phyloP scores from a whole-genome alignment of 2,329 filamentous ascomycete species.

The Microsporum canis region DNA sequence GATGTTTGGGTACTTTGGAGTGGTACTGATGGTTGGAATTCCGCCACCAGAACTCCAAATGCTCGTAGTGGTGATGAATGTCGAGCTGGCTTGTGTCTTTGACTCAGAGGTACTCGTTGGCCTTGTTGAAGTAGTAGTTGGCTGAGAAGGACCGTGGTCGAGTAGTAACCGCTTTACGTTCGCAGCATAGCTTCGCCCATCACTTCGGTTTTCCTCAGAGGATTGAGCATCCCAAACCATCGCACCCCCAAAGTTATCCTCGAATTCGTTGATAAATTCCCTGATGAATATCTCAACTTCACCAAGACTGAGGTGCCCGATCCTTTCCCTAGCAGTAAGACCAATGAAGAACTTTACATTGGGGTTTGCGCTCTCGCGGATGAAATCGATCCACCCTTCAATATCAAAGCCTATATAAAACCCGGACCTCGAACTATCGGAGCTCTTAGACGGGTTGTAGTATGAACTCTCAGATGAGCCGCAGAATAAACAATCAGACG shows the following conservation, averaged over 20 bases:
- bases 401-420: constrained; percentile 23
- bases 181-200: constrained; percentile 13
- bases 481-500: too few relatives aligned
- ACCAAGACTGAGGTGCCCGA: constrained; percentile 33
- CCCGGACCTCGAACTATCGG: too few relatives aligned
- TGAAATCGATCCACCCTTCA: constrained; percentile 31
- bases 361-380: constrained; percentile 29
- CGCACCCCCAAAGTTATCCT: constrained; percentile 43
- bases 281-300: constrained; percentile 38
- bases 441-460: too few relatives aligned
- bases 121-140: constrained; percentile 5
- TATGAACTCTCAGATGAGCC: too few relatives aligned
- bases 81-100: not conserved
- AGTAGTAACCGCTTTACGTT: constrained; percentile 14
- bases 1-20: not conserved
- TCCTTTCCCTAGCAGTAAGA: constrained; percentile 29
- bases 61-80: not conserved
- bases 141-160: constrained; percentile 14
- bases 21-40: not conserved
- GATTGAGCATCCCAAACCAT: constrained; percentile 35
- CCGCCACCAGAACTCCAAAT: not conserved
- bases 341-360: constrained; percentile 45
- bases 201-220: constrained; percentile 14
- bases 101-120: not conserved
- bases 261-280: constrained; percentile 31